A percentile compares a stretch with the other conserved stretches of the same genome.
Evolutionary conservation across 345 rosid genomes (phyloP).

Genomic region (Salix viminalis): DNA sequence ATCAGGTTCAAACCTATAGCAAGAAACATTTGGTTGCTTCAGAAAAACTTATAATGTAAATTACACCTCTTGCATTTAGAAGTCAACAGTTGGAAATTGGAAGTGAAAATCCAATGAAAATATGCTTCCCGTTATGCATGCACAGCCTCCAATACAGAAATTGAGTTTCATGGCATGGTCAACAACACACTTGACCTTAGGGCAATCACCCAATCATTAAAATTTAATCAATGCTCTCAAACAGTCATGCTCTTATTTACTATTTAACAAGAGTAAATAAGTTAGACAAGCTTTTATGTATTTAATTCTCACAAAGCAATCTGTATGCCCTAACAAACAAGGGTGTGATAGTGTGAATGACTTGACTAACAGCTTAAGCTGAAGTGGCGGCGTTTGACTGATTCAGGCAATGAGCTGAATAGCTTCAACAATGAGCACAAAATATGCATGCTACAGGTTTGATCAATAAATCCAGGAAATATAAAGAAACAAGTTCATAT

Average conservation of each 20-base stretch:
- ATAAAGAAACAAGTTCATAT: not conserved
- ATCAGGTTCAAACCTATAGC: conserved; percentile 91
- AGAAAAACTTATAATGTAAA: conserved; percentile 7
- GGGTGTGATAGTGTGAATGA: not conserved
- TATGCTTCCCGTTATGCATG: not conserved
- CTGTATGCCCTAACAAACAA: not conserved
- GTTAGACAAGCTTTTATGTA: not conserved
- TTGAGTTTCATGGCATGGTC: not conserved
- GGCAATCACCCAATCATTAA: not conserved
- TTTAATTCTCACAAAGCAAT: not conserved
- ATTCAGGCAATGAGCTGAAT: not conserved
- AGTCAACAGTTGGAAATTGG: not conserved
- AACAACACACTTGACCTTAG: not conserved
- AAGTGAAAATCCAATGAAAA: not conserved
- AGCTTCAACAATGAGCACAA: not conserved
- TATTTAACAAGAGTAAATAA: not conserved
- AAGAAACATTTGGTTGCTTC: conserved; percentile 27
- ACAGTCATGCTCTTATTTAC: not conserved
- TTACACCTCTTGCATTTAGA: not conserved
- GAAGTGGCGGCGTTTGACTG: not conserved
- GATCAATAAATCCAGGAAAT: not conserved
- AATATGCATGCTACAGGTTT: not conserved
- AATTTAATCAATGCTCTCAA: not conserved
- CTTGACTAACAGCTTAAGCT: not conserved
- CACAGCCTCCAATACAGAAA: not conserved